These are phyloP conservation scores for Penstemon barbatus DNA, from an alignment of 257 asterid species.

Conservation along the genomic window DNA sequence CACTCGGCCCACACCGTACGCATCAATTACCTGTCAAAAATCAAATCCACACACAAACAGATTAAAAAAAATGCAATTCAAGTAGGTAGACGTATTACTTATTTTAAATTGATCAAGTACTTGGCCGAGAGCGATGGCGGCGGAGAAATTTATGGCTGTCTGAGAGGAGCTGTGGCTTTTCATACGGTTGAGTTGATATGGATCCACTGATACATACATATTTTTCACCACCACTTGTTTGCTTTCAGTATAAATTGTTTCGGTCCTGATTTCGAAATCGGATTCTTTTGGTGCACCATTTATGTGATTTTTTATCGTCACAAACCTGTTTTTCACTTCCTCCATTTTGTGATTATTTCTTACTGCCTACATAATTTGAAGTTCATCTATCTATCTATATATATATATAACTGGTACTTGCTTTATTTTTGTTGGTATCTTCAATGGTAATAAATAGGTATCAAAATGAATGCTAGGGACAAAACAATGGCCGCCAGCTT, in stretches of 20 bases:
- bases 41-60: neutral
- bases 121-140: conserved; percentile 45
- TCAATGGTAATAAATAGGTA: too few relatives aligned
- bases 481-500: too few relatives aligned
- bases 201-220: conserved; percentile 62
- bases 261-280: conserved; percentile 35
- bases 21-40: conserved; percentile 45
- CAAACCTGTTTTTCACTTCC: conserved; percentile 32
- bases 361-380: too few relatives aligned
- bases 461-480: too few relatives aligned
- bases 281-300: conserved; percentile 37
- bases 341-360: conserved; percentile 20
- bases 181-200: conserved; percentile 71
- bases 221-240: conserved; percentile 47
- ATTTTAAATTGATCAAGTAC: conserved; percentile 16
- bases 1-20: conserved; percentile 72
- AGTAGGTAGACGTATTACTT: too few relatives aligned
- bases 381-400: too few relatives aligned
- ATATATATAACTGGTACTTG: too few relatives aligned
- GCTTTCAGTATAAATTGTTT: conserved; percentile 26
- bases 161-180: conserved; percentile 53
- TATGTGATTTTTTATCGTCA: conserved; percentile 29
- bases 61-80: neutral
- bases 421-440: too few relatives aligned
- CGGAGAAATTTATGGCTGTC: conserved; percentile 33